Evolutionary conservation across 805 yeast genomes (phyloP).

Genomic region (Kuraishia borneana): DNA sequence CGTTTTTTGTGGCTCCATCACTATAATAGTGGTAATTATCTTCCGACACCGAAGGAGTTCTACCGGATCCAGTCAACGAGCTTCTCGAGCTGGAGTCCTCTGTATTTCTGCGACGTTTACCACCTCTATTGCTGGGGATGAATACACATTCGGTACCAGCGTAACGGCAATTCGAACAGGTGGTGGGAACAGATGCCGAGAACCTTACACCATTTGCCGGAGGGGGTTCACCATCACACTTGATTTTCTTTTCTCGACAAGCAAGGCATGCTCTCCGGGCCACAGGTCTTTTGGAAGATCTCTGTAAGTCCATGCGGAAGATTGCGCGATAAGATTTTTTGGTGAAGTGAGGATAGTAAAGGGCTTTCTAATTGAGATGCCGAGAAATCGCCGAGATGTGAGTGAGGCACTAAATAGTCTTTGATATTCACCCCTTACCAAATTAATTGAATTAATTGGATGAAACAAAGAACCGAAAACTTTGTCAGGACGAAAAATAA

Average conservation of each 20-base stretch:
- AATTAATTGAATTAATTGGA: too few species aligned
- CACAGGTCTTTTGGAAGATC: conserved; percentile 33
- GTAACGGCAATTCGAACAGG: conserved; percentile 38
- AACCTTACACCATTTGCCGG: conserved; percentile 7
- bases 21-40: too few species aligned
- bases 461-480: too few species aligned
- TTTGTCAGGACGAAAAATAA: too few species aligned
- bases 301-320: too few species aligned
- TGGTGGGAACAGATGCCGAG: conserved; percentile 6
- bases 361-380: too few species aligned
- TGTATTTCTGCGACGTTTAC: conserved; percentile 28
- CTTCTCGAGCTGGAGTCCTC: not conserved
- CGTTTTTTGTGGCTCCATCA: too few species aligned
- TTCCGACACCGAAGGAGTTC: not conserved
- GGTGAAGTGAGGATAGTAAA: too few species aligned
- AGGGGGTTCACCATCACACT: conserved; percentile 49
- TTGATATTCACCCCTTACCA: too few species aligned
- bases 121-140: conserved; percentile 48
- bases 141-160: conserved; percentile 40
- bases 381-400: too few species aligned
- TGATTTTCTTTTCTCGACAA: conserved; percentile 55
- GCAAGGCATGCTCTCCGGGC: conserved; percentile 53
- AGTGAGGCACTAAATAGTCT: too few species aligned
- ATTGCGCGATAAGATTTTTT: too few species aligned
- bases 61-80: conserved; percentile 4